Conservation (phyloP, 352 stramenopile species). For the Phytophthora sp. region DNA sequence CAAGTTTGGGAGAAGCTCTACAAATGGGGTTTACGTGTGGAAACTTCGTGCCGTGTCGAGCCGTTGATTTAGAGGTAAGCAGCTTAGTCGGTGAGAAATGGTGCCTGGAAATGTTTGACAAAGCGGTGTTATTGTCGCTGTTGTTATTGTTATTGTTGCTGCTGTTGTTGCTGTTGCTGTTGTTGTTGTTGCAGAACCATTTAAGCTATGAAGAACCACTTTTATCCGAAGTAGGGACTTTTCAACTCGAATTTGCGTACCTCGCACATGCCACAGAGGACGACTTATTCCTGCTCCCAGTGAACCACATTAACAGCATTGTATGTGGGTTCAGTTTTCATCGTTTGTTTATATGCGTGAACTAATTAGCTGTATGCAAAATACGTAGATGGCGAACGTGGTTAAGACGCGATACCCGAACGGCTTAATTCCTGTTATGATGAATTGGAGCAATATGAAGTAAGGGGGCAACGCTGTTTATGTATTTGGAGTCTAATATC, state of each 20-base stretch:
- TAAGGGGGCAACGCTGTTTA: constrained; percentile 2
- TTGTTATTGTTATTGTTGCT: too few relatives aligned
- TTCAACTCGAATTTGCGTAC: constrained; percentile 77
- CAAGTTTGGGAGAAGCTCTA: constrained; percentile 41
- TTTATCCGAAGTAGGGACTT: constrained; percentile 55
- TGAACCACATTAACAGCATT: constrained; percentile 50
- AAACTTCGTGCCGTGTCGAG: constrained; percentile 39
- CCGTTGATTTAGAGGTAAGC: constrained; percentile 48
- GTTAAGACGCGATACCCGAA: constrained; percentile 42
- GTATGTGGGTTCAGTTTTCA: too few relatives aligned
- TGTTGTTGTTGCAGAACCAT: constrained; percentile 20
- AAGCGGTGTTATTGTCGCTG: not conserved
- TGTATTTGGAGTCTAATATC: not conserved
- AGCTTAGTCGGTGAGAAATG: too few relatives aligned
- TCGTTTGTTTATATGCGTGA: not conserved
- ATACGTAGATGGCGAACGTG: constrained; percentile 33
- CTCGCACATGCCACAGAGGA: constrained; percentile 45
- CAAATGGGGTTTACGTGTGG: constrained; percentile 43
- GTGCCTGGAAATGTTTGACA: too few relatives aligned
- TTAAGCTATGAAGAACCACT: constrained; percentile 22
- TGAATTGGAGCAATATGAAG: constrained; percentile 38
- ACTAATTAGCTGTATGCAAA: not conserved
- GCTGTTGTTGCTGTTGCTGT: too few relatives aligned
- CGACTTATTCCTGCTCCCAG: constrained; percentile 35
- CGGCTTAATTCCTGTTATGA: constrained; percentile 48